phyloP scores from a whole-genome alignment of 2,329 filamentous ascomycete species.

The Cercospora sp. region DNA sequence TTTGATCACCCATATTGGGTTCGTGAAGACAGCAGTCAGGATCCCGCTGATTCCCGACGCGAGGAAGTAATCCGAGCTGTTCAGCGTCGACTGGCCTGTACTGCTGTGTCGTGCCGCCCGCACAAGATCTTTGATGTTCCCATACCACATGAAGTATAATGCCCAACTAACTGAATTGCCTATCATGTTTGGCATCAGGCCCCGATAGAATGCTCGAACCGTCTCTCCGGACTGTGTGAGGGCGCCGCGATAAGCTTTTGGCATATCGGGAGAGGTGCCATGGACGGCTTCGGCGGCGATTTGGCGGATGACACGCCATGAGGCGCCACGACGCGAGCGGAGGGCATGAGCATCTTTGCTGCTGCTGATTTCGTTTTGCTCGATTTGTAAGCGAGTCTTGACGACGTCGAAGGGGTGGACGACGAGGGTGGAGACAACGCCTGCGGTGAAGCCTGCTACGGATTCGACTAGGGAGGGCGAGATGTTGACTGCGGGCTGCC shows the following conservation, averaged over 20 bases:
- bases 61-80: slow-evolving; percentile 74
- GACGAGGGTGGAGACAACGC: slow-evolving; percentile 78
- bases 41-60: slow-evolving; percentile 71
- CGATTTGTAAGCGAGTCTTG: slow-evolving; percentile 84
- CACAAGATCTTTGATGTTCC: slow-evolving; percentile 59
- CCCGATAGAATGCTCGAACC: slow-evolving; percentile 73
- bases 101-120: slow-evolving; percentile 37
- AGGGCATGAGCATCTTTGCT: not conserved
- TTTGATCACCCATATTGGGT: slow-evolving; percentile 97
- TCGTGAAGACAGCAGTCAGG: slow-evolving; percentile 79
- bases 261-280: slow-evolving; percentile 18
- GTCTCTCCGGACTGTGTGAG: slow-evolving; percentile 21
- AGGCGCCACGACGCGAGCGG: slow-evolving; percentile 30
- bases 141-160: slow-evolving; percentile 81
- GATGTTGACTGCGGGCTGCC: slow-evolving; percentile 55
- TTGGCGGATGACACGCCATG: slow-evolving; percentile 32
- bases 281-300: slow-evolving; percentile 34
- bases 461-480: slow-evolving; percentile 82
- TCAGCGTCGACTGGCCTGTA: slow-evolving; percentile 48
- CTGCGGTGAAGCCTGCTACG: slow-evolving; percentile 85
- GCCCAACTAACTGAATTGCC: slow-evolving; percentile 91
- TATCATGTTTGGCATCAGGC: slow-evolving; percentile 83
- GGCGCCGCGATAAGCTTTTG: not conserved
- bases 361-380: slow-evolving; percentile 24
- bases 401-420: slow-evolving; percentile 93